Base-by-base conservation (phyloP, 2,329 filamentous ascomycete genomes). In the Metarhizium robertsii region DNA sequence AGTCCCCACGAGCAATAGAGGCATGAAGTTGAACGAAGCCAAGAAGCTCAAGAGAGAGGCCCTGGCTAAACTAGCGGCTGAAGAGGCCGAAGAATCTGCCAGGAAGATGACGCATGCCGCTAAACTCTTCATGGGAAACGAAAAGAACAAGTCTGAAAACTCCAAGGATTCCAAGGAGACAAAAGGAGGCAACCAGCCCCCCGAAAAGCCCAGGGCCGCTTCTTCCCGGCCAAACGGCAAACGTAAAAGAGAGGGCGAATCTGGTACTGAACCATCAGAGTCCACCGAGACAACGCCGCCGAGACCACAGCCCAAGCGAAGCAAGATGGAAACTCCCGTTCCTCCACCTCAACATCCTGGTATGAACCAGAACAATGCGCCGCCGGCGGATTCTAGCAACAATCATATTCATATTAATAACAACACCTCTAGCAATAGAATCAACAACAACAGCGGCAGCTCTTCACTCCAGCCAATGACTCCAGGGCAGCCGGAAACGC, bases 11-110 rank as follows among this genome's bases (percentile, higher is more conserved):
- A 84, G 83, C 65, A 87, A 90, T 67, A 79, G 86, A 53, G 87
- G 87, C 8, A 88, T 90, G 83, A 86, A 88, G 64, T 75, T 90
- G 29, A 90, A 90, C 65, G 86, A 89, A 62, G 84, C 88, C 2
- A 90, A 89, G 70, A 88, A 87, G 66, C 71, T 86, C 11, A 89
- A 89, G 71, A 76, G 83, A 54, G 84, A 88, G 67, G 80, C 81
- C 6, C 70, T 84, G 60, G 81, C 80, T 13, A 81, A 81, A 60
- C 73, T 79, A 61, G 83, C 83, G 2, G 82, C 80, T 1, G 80
- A 85, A 59, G 83, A 85, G 64, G 83, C 82, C 16, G 79, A 81
- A 63, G 77, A 80, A 61, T 79, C 79, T 8, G 77, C 76, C 16
- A 72, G 76, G 16, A 80, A 79, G 64, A 76, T 81, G 71, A 70